Evolutionary conservation across 139 green algal species (phyloP), one percentile per base, ranked within the genome.

Genomic region (Micractinium conductrix): DNA sequence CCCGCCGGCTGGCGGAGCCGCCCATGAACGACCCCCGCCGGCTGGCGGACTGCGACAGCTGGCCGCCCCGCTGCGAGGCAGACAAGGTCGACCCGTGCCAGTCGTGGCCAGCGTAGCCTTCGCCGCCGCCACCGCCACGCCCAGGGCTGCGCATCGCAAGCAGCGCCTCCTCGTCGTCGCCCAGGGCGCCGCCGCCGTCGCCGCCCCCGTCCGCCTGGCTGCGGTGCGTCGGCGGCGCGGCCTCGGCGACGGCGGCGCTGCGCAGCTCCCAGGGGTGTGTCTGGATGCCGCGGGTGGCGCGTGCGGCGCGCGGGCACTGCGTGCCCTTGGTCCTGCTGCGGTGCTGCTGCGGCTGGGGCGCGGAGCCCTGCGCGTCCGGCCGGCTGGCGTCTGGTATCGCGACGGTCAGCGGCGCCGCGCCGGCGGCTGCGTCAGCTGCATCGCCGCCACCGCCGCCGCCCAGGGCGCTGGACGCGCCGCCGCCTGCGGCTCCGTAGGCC

Each of bases 201-300:
- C 62, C 9, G 12, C 48, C 55, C 24, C 2, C 58, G 19, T 7
- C 60, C 60, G 2, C 12, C 60, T 40, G 22, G 3, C 53, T 21
- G 53, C 53, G n/a, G n/a, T n/a, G n/a, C n/a, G n/a, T n/a, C n/a
- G n/a, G n/a, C n/a, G n/a, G n/a, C n/a, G n/a, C n/a, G n/a, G n/a
- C n/a, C n/a, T n/a, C n/a, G n/a, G n/a, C n/a, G n/a, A n/a, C 74
- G 4, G 12, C 22, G 40, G 10, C 53, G 5, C 0, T 0, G 5
- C 43, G 62, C 62, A 84, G 78, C 78, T 84, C 78, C 78, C 78
- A 75, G 14, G 62, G 62, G 43, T 48, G 63, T n/a, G 63, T 63
- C 33, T 84, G 78, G 42, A 45, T 37, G 28, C 62, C 62, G 0
- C 63, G 40, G 44, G 33, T 84, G 62, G 43, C 40, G 7, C 4